These are phyloP conservation scores for Coemansia sp. DNA, from an alignment of 192 early-diverging fungal species.

Conservation along the genomic window DNA sequence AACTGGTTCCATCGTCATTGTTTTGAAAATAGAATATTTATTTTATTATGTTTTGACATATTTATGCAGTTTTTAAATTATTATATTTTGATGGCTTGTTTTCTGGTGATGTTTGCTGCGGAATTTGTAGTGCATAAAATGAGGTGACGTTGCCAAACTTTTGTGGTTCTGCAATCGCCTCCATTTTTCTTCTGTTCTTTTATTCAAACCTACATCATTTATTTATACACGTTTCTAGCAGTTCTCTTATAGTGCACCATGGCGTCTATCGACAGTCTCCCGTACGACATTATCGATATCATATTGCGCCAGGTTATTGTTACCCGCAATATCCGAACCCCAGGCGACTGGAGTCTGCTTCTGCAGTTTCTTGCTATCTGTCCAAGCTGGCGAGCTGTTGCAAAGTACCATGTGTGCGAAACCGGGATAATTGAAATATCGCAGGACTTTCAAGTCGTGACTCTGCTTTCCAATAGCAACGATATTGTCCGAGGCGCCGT, in stretches of 20 bases:
- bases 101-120: background rate
- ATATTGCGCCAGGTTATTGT: constrained; percentile 6
- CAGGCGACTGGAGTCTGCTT: constrained; percentile 3
- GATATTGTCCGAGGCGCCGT: background rate
- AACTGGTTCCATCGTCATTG: background rate
- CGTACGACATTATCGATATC: background rate
- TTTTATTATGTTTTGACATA: too few species aligned
- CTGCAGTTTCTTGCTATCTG: constrained; percentile 5
- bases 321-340: background rate
- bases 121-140: background rate
- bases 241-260: background rate
- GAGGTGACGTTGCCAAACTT: background rate
- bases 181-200: background rate
- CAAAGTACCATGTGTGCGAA: background rate
- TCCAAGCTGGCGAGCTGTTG: constrained; percentile 8
- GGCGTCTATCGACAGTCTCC: constrained; percentile 5
- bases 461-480: background rate
- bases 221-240: background rate
- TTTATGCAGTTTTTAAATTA: too few species aligned
- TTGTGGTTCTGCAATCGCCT: background rate
- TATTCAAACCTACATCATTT: background rate
- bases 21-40: background rate
- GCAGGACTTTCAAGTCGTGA: constrained; percentile 2
- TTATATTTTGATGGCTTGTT: too few species aligned
- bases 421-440: constrained; percentile 12